Conservation (phyloP, 495 filamentous ascomycete genomes). For the Thozetella sp. region DNA sequence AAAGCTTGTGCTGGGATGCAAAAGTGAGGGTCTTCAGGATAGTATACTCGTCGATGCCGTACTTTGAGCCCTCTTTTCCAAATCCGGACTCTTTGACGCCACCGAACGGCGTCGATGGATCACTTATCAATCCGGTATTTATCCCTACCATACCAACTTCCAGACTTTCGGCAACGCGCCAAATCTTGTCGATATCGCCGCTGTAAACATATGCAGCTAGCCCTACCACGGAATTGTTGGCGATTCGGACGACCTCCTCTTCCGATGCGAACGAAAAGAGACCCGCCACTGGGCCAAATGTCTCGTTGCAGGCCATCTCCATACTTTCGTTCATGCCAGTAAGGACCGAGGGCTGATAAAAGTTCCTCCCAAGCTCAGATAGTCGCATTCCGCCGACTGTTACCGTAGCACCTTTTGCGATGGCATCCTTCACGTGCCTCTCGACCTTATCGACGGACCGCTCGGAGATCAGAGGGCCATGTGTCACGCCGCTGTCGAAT, state of each 20-base stretch:
- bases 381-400: slow-evolving; percentile 69
- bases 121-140: slow-evolving; percentile 82
- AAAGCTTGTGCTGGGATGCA: too few relatives aligned
- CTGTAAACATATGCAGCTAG: slow-evolving; percentile 88
- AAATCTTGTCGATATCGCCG: slow-evolving; percentile 69
- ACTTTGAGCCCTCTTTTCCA: slow-evolving; percentile 86
- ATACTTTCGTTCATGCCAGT: slow-evolving; percentile 78
- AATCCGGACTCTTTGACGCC: slow-evolving; percentile 96
- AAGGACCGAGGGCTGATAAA: slow-evolving; percentile 81
- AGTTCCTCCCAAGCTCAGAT: slow-evolving; percentile 68
- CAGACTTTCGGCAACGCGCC: slow-evolving; percentile 78
- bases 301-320: slow-evolving; percentile 78
- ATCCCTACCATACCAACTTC: slow-evolving; percentile 91
- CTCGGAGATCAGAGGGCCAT: slow-evolving; percentile 82
- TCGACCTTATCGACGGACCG: slow-evolving; percentile 76
- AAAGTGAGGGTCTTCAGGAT: slow-evolving; percentile 85
- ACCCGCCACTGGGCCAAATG: slow-evolving; percentile 84
- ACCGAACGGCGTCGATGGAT: slow-evolving; percentile 83
- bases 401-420: slow-evolving; percentile 71
- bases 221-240: slow-evolving; percentile 76
- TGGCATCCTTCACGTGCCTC: slow-evolving; percentile 75
- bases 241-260: slow-evolving; percentile 79
- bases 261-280: slow-evolving; percentile 81
- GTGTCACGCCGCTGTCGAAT: slow-evolving; percentile 69
- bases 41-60: slow-evolving; percentile 92